These are phyloP conservation scores for Nevesoporus exiguus DNA, from an alignment of 768 basidiomycete genomes.

Conservation along the genomic window DNA sequence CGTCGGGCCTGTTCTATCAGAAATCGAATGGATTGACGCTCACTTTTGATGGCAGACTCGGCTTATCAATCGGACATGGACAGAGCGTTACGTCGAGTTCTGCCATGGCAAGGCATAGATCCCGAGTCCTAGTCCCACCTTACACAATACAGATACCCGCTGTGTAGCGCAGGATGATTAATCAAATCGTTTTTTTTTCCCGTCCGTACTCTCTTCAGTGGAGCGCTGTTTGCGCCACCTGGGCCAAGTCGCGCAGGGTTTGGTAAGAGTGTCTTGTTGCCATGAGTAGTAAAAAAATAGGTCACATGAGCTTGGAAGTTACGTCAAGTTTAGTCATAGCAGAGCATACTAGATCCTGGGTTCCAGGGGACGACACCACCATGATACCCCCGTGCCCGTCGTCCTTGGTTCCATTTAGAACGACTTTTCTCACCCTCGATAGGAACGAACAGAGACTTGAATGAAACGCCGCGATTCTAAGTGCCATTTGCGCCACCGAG, in stretches of 20 bases:
- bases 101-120: conserved; percentile 6
- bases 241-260: too few species aligned
- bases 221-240: too few species aligned
- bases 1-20: background rate
- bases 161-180: background rate
- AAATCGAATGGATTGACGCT: background rate
- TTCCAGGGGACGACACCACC: too few species aligned
- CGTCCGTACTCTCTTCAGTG: too few species aligned
- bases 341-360: too few species aligned
- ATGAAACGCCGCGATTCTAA: background rate
- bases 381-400: too few species aligned
- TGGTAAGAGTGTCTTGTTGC: too few species aligned
- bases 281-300: too few species aligned
- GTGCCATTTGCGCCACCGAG: background rate
- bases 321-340: too few species aligned
- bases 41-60: conserved; percentile 9
- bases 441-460: background rate
- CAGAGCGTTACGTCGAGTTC: conserved; percentile 28
- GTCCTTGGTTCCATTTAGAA: too few species aligned
- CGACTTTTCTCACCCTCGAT: background rate
- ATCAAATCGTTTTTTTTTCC: background rate
- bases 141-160: conserved; percentile 1
- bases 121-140: background rate
- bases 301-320: too few species aligned
- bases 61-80: conserved; percentile 22